A percentile compares a stretch with the other conserved stretches of the same genome.
Evolutionary conservation across 108 stramenopile genomes (phyloP).

Genomic region (Conticribra weissflogii): DNA sequence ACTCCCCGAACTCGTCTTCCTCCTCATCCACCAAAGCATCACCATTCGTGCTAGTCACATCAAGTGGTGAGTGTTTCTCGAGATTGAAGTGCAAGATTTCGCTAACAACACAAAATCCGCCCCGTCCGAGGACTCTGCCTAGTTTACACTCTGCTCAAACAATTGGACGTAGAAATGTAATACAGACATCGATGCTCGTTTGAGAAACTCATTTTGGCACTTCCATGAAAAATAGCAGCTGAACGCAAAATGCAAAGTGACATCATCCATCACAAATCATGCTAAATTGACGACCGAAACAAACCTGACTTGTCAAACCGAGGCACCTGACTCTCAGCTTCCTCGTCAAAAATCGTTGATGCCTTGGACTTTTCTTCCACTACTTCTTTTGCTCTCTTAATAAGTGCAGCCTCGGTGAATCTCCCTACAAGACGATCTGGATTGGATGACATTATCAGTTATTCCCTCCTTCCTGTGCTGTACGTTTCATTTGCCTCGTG

Average conservation of each 20-base stretch:
- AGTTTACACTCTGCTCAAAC: slow-evolving; percentile 60
- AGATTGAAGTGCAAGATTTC: slow-evolving; percentile 59
- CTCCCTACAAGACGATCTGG: slow-evolving; percentile 56
- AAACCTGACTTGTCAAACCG: slow-evolving; percentile 63
- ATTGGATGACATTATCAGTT: slow-evolving; percentile 8
- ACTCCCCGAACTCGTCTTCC: slow-evolving; percentile 58
- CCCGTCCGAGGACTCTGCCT: slow-evolving; percentile 78
- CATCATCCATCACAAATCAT: too few relatives aligned
- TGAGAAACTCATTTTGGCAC: too few relatives aligned
- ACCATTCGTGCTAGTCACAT: slow-evolving; percentile 7
- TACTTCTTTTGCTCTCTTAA: slow-evolving; percentile 59
- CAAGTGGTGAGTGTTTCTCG: slow-evolving; percentile 30
- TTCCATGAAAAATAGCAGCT: too few relatives aligned
- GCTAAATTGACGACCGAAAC: slow-evolving; percentile 3
- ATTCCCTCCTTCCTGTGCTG: too few relatives aligned
- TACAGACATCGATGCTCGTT: too few relatives aligned
- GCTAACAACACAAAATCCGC: slow-evolving; percentile 83
- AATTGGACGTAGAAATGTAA: too few relatives aligned
- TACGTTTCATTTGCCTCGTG: too few relatives aligned
- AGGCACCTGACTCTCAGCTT: slow-evolving; percentile 67
- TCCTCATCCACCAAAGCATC: slow-evolving; percentile 30
- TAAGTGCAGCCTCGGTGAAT: slow-evolving; percentile 60
- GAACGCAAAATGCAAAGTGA: too few relatives aligned
- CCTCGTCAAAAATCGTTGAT: slow-evolving; percentile 58
- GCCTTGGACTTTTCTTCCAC: slow-evolving; percentile 64